phyloP scores from a whole-genome alignment of 495 filamentous ascomycete genomes.

The Glonium stellatum region DNA sequence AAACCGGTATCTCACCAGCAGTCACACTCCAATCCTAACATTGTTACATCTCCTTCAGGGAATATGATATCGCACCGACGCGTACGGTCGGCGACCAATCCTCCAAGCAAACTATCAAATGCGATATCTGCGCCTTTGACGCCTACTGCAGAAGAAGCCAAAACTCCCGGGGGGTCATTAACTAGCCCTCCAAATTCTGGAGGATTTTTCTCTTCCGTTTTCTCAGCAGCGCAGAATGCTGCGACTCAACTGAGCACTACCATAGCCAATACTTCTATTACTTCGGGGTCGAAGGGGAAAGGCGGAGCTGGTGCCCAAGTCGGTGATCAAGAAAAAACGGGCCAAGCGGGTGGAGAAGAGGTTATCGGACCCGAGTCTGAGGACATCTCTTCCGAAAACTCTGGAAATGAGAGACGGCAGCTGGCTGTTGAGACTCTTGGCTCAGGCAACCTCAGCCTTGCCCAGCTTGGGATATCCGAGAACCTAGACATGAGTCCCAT shows the following conservation, averaged over 20 bases:
- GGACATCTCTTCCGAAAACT: constrained; percentile 10
- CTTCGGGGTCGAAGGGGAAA: constrained; percentile 23
- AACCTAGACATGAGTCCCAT: constrained; percentile 39
- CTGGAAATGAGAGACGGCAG: constrained; percentile 36
- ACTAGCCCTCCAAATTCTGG: constrained; percentile 42
- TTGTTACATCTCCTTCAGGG: constrained; percentile 46
- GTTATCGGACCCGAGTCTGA: constrained; percentile 31
- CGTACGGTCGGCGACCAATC: constrained; percentile 57
- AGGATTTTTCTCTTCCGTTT: constrained; percentile 89
- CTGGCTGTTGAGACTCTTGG: constrained; percentile 85
- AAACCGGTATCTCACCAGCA: constrained; percentile 20
- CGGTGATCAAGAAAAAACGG: constrained; percentile 37
- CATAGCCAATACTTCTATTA: constrained; percentile 56
- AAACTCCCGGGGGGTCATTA: constrained; percentile 42
- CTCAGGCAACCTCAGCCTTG: constrained; percentile 78
- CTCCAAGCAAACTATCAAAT: constrained; percentile 86
- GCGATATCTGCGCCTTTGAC: constrained; percentile 62
- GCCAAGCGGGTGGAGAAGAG: constrained; percentile 29
- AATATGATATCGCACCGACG: constrained; percentile 73
- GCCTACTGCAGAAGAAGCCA: constrained; percentile 60
- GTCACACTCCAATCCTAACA: constrained; percentile 34
- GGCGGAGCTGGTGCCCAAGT: constrained; percentile 11
- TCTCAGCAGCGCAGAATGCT: constrained; percentile 89
- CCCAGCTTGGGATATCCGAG: constrained; percentile 67
- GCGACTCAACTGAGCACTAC: constrained; percentile 78